These are phyloP conservation scores for Penicillium waksmanii DNA, from an alignment of 495 filamentous ascomycete species.

Conservation along the genomic window DNA sequence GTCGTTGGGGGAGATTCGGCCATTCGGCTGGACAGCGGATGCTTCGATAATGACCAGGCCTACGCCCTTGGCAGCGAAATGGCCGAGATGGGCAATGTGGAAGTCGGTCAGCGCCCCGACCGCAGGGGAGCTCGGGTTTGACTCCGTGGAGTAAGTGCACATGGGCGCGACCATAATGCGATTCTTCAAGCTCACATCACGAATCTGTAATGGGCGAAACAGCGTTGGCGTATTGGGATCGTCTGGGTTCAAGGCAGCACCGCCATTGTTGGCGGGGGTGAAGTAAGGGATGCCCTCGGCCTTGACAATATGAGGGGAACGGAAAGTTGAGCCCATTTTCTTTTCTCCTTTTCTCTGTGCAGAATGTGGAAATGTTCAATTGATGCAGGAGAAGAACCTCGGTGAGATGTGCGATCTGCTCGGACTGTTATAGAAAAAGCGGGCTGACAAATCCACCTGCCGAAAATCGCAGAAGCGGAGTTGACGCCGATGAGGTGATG, in stretches of 20 bases:
- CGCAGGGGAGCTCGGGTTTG: slow-evolving; percentile 34
- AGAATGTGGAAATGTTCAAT: not conserved
- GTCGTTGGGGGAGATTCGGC: slow-evolving; percentile 73
- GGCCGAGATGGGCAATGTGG: slow-evolving; percentile 67
- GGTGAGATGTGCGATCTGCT: not conserved
- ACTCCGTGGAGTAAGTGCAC: slow-evolving; percentile 70
- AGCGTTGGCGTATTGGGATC: slow-evolving; percentile 58
- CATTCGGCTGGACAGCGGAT: slow-evolving; percentile 65
- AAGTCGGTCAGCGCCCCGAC: slow-evolving; percentile 71
- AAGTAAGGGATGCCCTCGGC: slow-evolving; percentile 52
- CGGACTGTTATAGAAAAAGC: not conserved
- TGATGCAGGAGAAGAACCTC: not conserved
- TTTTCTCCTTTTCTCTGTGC: not conserved
- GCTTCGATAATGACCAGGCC: slow-evolving; percentile 72
- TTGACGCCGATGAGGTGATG: not conserved
- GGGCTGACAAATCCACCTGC: not conserved
- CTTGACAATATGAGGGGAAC: slow-evolving; percentile 20
- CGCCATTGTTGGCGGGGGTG: slow-evolving; percentile 61
- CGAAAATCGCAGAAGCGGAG: not conserved
- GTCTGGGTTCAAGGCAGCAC: slow-evolving; percentile 49
- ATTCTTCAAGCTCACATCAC: slow-evolving; percentile 71
- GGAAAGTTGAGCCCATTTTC: slow-evolving; percentile 26
- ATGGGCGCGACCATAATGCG: slow-evolving; percentile 61
- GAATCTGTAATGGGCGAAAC: slow-evolving; percentile 67
- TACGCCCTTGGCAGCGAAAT: slow-evolving; percentile 65